phyloP scores from a whole-genome alignment of 2,329 filamentous ascomycete genomes.

The Pochonia chlamydosporia region DNA sequence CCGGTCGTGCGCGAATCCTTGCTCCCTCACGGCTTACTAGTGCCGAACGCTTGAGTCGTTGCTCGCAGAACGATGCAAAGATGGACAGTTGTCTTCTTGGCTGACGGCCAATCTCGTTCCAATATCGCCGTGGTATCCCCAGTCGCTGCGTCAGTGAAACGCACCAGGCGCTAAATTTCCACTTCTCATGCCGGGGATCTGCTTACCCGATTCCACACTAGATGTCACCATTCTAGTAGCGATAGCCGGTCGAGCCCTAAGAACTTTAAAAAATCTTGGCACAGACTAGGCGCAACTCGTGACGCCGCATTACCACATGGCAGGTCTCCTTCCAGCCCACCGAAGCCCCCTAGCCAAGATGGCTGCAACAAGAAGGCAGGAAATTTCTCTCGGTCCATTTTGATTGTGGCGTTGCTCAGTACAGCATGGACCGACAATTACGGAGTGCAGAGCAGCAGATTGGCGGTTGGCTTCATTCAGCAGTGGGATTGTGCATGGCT shows the following conservation, averaged over 20 bases:
- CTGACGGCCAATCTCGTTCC: background rate
- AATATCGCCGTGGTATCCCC: background rate
- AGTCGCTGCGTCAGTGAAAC: background rate
- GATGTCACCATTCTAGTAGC: constrained; percentile 5
- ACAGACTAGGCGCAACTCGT: background rate
- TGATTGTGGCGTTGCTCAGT: no score
- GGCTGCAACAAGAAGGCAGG: no score
- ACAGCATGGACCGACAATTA: no score
- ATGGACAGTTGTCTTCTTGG: background rate
- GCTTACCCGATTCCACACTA: constrained; percentile 3
- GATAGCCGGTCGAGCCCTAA: constrained; percentile 4
- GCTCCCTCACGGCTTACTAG: background rate
- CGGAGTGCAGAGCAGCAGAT: no score
- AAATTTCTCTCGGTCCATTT: no score
- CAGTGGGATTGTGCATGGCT: no score
- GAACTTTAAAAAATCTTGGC: constrained; percentile 1
- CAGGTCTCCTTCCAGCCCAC: background rate
- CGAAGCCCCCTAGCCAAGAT: no score
- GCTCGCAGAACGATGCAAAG: background rate
- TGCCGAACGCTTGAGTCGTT: background rate
- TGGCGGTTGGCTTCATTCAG: no score
- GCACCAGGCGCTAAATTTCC: constrained; percentile 4
- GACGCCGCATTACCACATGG: background rate
- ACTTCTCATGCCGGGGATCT: constrained; percentile 2
- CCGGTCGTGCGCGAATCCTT: background rate